Evolutionary conservation across 2,329 filamentous ascomycete genomes (phyloP), one percentile per base, ranked within the genome.

Genomic region (Tolypocladium ophioglossoides): DNA sequence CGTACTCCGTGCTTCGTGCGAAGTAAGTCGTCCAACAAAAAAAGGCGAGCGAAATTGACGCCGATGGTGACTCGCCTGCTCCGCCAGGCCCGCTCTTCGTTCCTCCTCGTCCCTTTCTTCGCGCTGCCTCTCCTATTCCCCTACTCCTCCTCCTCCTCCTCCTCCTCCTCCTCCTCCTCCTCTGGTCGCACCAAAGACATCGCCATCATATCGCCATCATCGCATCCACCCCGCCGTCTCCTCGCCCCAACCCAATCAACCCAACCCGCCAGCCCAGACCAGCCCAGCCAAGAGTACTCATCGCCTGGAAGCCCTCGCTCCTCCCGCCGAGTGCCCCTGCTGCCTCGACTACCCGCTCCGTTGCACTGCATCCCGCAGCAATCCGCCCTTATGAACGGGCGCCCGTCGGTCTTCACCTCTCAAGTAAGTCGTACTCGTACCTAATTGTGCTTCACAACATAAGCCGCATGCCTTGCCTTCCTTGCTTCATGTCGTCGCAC

Each of bases 311-410:
- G 20, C 27, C 44, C 27, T 47, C 41, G 6, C 16, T 14, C 34
- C n/a, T 48, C 38, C 37, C 10, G 16, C 14, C 55, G 54, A 59
- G 57, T 56, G 57, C 59, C 52, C 34, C 55, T 49, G 54, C 37
- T 35, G 55, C 56, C 57, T 59, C 59, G 50, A 24, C 46, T 52
- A 11, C 24, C 35, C 22, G 11, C 44, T 46, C 40, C 59, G 56
- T 63, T 64, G 63, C 69, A 60, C 65, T 61, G 68, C 66, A 61
- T 61, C 63, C 62, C 62, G 51, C 54, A 44, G 53, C 49, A 72
- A 78, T 73, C 78, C 78, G 86, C 84, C 79, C 85, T 85, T 86
- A 91, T 91, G 87, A 87, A 85, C 86, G 86, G 86, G 79, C 85
- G 85, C 81, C 79, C 82, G 76, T 89, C 87, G 74, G 81, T 86